Evolutionary conservation across 805 yeast species (phyloP), one percentile per base, ranked within the genome.

Genomic region (Deakozyma indianensis): DNA sequence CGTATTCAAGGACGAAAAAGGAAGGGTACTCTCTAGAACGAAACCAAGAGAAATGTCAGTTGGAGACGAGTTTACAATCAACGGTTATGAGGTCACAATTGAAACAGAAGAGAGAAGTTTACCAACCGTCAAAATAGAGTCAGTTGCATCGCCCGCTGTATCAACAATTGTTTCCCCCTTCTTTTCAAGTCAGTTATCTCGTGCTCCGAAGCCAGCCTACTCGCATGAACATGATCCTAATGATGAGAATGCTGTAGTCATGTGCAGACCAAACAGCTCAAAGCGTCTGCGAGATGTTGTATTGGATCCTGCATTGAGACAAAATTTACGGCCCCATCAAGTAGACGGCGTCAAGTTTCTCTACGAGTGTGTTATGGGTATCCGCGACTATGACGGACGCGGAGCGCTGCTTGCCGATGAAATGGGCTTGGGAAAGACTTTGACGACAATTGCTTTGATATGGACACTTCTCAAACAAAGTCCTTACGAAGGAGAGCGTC

Each of bases 341-440:
- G 62, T 74, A 14, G 88, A 82, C 51, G 98, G 96, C 2, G 83
- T 90, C 0, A 59, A 64, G 45, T 92, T 92, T 55, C 64, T 92
- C 53, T 85, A 85, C 57, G 81, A 83, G 47, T 84, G 95, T 53
- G 73, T 88, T 1, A 75, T 82, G 80, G 94, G 94, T 0, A 63
- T 73, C 44, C 64, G 73, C 22, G 71, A 69, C 3, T 62, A 62
- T 20, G 43, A 51, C 11, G 65, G 66, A 1, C 74, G 75, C 0
- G 97, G 98, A 0, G 88, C 90, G 1, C 63, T 92, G 3, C 61
- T 92, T 40, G 98, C 98, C 0, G 98, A 92, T 61, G 97, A 90
- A 54, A 92, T 92, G 98, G 98, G 98, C 0, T 66, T 92, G 16
- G 96, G 96, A 1, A 83, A 83, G 55, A 88, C 97, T 0, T 62